phyloP scores from a whole-genome alignment of 2,329 filamentous ascomycete species.

The Sphaerulina populicola region DNA sequence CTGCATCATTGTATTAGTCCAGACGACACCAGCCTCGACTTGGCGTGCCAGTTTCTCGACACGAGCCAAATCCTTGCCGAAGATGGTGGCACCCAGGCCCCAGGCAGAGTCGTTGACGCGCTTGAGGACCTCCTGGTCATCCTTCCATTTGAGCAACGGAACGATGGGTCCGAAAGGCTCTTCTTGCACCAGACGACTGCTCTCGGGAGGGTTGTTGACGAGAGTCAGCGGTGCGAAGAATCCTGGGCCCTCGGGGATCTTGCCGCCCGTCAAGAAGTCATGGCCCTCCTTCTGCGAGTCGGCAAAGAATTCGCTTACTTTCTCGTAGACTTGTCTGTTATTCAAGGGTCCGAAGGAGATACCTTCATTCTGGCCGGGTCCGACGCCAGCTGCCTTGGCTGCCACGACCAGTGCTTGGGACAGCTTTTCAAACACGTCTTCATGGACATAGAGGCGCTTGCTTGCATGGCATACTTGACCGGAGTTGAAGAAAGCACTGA shows the following conservation, averaged over 20 bases:
- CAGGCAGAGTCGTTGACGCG: constrained; percentile 93
- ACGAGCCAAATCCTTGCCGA: constrained; percentile 73
- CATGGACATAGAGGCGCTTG: constrained; percentile 85
- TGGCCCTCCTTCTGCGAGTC: constrained; percentile 66
- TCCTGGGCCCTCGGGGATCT: constrained; percentile 34
- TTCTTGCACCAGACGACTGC: constrained; percentile 79
- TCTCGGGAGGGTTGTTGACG: constrained; percentile 66
- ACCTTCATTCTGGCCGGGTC: constrained; percentile 54
- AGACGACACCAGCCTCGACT: constrained; percentile 85
- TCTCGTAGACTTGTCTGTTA: constrained; percentile 66
- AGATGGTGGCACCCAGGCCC: constrained; percentile 84
- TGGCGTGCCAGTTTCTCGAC: constrained; percentile 68
- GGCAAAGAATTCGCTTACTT: constrained; percentile 67
- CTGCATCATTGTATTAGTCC: constrained; percentile 20
- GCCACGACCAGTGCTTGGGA: constrained; percentile 68
- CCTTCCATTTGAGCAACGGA: constrained; percentile 74
- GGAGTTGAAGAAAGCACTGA: constrained; percentile 88
- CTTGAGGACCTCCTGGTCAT: constrained; percentile 67
- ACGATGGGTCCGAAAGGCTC: constrained; percentile 93
- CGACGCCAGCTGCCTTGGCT: constrained; percentile 68
- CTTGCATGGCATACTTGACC: constrained; percentile 94
- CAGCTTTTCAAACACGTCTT: constrained; percentile 72
- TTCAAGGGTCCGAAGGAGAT: constrained; percentile 38
- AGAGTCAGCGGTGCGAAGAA: constrained; percentile 58
- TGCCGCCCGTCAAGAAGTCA: constrained; percentile 52